Evolutionary conservation across 2,329 filamentous ascomycete genomes (phyloP).

Genomic region (Fusarium verrucosum): DNA sequence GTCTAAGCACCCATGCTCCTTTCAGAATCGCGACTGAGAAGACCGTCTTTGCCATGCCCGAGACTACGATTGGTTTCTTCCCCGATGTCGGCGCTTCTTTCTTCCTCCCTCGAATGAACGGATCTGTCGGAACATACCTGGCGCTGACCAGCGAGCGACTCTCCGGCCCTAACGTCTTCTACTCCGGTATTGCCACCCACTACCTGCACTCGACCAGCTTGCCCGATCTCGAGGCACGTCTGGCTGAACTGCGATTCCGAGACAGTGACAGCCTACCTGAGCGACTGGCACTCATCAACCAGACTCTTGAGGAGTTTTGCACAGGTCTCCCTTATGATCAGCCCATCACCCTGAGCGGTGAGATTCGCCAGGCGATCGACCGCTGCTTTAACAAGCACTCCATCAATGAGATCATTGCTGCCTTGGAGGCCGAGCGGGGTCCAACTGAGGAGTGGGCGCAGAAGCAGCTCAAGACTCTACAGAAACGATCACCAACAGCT

Average conservation of each 20-base stretch:
- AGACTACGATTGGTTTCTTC: constrained; percentile 98
- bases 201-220: constrained; percentile 93
- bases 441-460: constrained; percentile 77
- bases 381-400: constrained; percentile 76
- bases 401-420: constrained; percentile 74
- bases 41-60: constrained; percentile 97
- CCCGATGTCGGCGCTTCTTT: constrained; percentile 97
- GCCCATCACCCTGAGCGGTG: constrained; percentile 72
- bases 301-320: constrained; percentile 89
- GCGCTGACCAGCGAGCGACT: constrained; percentile 89
- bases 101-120: constrained; percentile 91
- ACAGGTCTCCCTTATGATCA: constrained; percentile 84
- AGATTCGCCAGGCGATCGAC: constrained; percentile 83
- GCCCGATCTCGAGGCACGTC: constrained; percentile 80
- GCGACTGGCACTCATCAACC: constrained; percentile 78
- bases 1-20: constrained; percentile 91
- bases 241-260: constrained; percentile 88
- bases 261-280: constrained; percentile 73
- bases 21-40: constrained; percentile 96
- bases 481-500: constrained; percentile 82
- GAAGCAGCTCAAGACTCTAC: constrained; percentile 78
- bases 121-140: constrained; percentile 87
- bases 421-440: constrained; percentile 65
- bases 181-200: constrained; percentile 92
- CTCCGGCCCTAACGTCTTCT: constrained; percentile 85